Percentiles rank a stretch among this genome's conserved stretches.
Conservation (phyloP, 192 early-diverging fungal genomes). For the Pilaira anomala region DNA sequence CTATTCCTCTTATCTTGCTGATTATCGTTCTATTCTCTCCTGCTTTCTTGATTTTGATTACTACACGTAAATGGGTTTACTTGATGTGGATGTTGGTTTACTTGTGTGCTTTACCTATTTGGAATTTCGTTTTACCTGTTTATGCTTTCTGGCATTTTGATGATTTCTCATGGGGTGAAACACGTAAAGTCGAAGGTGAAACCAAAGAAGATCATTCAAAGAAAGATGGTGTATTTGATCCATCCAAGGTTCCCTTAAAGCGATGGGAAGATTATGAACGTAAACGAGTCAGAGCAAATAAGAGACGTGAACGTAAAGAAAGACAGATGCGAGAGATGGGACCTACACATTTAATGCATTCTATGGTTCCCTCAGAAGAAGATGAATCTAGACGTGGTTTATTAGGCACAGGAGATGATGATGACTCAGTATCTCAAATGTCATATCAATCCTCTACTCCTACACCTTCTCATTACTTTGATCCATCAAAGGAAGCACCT, state of each 20-base stretch:
- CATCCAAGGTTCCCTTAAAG: conserved; percentile 69
- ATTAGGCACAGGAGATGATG: conserved; percentile 44
- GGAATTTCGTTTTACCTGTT: conserved; percentile 89
- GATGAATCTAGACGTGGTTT: conserved; percentile 11
- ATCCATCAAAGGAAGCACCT: conserved; percentile 38
- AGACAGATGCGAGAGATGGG: conserved; percentile 28
- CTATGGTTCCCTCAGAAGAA: conserved; percentile 8
- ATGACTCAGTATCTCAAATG: conserved; percentile 20
- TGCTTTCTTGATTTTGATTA: conserved; percentile 85
- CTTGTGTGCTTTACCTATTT: conserved; percentile 80
- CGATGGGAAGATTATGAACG: conserved; percentile 87
- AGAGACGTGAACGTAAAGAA: conserved; percentile 63
- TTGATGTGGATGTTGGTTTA: conserved; percentile 89
- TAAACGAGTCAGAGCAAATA: conserved; percentile 66
- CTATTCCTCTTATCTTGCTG: conserved; percentile 71
- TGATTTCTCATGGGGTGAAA: conserved; percentile 90
- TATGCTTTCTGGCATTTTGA: conserved; percentile 98
- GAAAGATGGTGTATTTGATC: conserved; percentile 77
- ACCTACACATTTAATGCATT: conserved; percentile 15
- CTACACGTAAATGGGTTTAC: conserved; percentile 81
- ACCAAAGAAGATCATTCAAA: conserved; percentile 69
- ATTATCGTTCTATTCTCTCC: conserved; percentile 81
- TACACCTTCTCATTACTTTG: conserved; percentile 31
- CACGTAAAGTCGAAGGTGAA: conserved; percentile 74
- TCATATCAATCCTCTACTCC: conserved; percentile 5